Conservation (phyloP, 495 filamentous ascomycete species). For the Aspergillus sparsus region DNA sequence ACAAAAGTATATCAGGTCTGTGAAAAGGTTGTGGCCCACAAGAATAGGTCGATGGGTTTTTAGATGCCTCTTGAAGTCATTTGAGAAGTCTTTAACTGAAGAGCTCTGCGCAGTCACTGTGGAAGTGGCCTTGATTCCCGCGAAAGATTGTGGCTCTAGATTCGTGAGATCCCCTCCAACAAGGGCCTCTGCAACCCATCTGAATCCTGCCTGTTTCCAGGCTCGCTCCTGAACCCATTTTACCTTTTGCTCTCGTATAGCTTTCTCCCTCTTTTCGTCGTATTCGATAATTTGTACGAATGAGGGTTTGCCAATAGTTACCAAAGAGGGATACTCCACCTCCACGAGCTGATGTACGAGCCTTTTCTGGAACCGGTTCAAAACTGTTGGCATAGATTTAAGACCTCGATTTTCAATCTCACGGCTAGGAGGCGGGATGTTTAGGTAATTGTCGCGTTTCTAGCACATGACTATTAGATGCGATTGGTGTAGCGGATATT, state of each 20-base stretch:
- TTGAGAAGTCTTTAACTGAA: conserved; percentile 27
- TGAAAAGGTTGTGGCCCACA: conserved; percentile 78
- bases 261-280: conserved; percentile 51
- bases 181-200: conserved; percentile 72
- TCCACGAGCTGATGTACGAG: conserved; percentile 70
- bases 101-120: conserved; percentile 50
- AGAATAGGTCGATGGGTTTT: conserved; percentile 53
- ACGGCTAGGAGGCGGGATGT: conserved; percentile 34
- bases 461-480: conserved; percentile 14
- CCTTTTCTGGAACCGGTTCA: conserved; percentile 58
- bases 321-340: conserved; percentile 60
- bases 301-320: conserved; percentile 43
- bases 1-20: conserved; percentile 73
- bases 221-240: conserved; percentile 45
- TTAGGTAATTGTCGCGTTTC: conserved; percentile 30
- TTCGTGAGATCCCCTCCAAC: conserved; percentile 55
- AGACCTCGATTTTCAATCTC: background rate
- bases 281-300: conserved; percentile 55
- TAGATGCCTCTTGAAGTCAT: conserved; percentile 40
- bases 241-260: conserved; percentile 38
- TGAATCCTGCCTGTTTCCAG: conserved; percentile 57
- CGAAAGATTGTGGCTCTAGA: conserved; percentile 50
- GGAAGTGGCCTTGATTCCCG: conserved; percentile 15
- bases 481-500: background rate
- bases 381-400: conserved; percentile 19